Base-by-base conservation (phyloP, 768 basidiomycete genomes). In the Harrya chromipes region DNA sequence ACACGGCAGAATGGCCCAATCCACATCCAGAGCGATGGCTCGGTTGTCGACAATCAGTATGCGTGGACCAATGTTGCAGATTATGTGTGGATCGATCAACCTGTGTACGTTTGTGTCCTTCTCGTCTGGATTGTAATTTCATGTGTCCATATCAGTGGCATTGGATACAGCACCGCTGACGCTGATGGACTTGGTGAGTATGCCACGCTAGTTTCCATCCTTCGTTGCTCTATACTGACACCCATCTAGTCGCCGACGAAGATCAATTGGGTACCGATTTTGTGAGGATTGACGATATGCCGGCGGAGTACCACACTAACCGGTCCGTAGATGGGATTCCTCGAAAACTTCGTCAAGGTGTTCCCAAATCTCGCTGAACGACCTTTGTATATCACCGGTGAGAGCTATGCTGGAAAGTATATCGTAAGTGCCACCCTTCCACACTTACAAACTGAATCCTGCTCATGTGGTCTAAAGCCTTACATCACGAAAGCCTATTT, bases 401-500 rank as follows among this genome's bases (percentile, higher is more conserved):
- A 88, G 66, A 85, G 83, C 59, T 88, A 87, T 65, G 80, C 87
- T 19, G 86, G 86, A 21, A 76, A 72, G 42, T 87, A 81, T 55
- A 87, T 87, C 41, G 80, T 81, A 55, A 50, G 79, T 64, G 6
- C 39, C 20, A 20, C 26, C 14, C 20, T 24, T 10, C 26, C 31
- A 6, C 9, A 2, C 27, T 11, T 8, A 16, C n/a, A 12, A 35
- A 9, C 21, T 35, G 19, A 35, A 38, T 8, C 6, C 3, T 39
- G 4, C 16, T 29, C n/a, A 52, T 8, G 14, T n/a, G 33, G 33
- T 4, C 6, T 70, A 82, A 10, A 87, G 84, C 85, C 86, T 4
- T 87, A 88, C 60, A 89, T 90, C 58, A 72, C 83, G 52, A 85
- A 86, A 65, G 68, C 83, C 10, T 83, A 85, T 61, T 84, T 90